Percentiles rank a stretch among this genome's conserved stretches.
Evolutionary conservation across 176 grass and related monocot species (phyloP).

Genomic region (Typha latifolia): DNA sequence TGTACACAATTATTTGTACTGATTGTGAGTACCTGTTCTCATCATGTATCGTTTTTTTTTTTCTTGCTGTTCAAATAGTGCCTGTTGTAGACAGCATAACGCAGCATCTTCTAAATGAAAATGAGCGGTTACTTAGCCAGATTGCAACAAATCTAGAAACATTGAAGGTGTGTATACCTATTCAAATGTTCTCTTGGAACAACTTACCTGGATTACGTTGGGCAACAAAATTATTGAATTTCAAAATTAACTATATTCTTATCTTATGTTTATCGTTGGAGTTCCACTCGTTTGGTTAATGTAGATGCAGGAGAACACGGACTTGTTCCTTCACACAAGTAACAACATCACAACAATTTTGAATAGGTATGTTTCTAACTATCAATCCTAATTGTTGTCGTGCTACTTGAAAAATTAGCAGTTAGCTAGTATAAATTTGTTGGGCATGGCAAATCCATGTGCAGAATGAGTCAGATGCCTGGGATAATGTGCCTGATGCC

Average conservation of each 20-base stretch:
- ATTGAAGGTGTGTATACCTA: slow-evolving; percentile 44
- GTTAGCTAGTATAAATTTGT: background rate
- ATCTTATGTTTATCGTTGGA: background rate
- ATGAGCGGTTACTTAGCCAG: slow-evolving; percentile 59
- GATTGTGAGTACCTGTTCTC: background rate
- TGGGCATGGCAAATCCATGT: background rate
- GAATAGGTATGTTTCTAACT: slow-evolving; percentile 41
- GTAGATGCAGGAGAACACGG: slow-evolving; percentile 40
- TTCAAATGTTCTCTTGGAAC: background rate
- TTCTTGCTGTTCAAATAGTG: slow-evolving; percentile 27
- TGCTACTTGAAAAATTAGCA: background rate
- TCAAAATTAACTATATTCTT: background rate
- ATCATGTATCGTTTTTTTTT: background rate
- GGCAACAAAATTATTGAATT: slow-evolving; percentile 9
- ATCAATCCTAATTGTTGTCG: background rate
- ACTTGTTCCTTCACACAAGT: slow-evolving; percentile 57
- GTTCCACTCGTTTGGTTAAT: slow-evolving; percentile 12
- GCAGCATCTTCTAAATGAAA: slow-evolving; percentile 69
- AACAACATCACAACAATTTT: slow-evolving; percentile 73
- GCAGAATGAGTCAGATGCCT: slow-evolving; percentile 54
- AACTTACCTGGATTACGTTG: slow-evolving; percentile 1
- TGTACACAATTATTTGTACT: background rate
- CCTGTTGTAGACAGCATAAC: slow-evolving; percentile 50
- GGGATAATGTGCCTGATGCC: slow-evolving; percentile 80
- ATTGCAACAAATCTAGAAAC: slow-evolving; percentile 69